These are phyloP conservation scores for Diaporthe batatas DNA, from an alignment of 2,329 filamentous ascomycete species.

Conservation along the genomic window DNA sequence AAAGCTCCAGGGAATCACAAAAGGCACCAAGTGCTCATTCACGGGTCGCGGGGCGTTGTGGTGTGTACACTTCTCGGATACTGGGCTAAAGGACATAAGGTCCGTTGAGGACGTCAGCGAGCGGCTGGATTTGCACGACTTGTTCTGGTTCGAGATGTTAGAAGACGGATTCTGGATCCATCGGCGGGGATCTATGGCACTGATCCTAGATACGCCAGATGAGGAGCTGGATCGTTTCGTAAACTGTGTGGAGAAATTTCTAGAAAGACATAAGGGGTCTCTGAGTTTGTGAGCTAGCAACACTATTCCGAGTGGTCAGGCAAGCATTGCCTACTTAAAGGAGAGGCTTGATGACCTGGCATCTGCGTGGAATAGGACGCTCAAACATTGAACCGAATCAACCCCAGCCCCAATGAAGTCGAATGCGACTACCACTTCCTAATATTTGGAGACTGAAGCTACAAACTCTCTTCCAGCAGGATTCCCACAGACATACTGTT, in stretches of 20 bases:
- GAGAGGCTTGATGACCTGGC: neutral
- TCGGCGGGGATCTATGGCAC: constrained; percentile 45
- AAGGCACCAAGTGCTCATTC: constrained; percentile 54
- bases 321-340: no score
- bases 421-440: neutral
- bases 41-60: constrained; percentile 55
- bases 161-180: constrained; percentile 47
- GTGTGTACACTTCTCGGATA: constrained; percentile 52
- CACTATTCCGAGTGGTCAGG: neutral
- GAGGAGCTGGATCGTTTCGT: constrained; percentile 45
- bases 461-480: no score
- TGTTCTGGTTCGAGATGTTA: constrained; percentile 47
- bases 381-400: neutral
- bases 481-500: no score
- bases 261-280: constrained; percentile 11
- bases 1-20: constrained; percentile 49
- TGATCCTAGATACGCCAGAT: constrained; percentile 46
- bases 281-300: neutral
- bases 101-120: constrained; percentile 37
- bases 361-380: neutral
- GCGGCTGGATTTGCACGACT: constrained; percentile 45
- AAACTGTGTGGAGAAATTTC: constrained; percentile 37
- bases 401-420: neutral
- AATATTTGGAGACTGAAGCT: no score
- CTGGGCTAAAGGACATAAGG: constrained; percentile 8